Conservation (phyloP, 768 basidiomycete genomes). For the Boletus subcaerulescens region DNA sequence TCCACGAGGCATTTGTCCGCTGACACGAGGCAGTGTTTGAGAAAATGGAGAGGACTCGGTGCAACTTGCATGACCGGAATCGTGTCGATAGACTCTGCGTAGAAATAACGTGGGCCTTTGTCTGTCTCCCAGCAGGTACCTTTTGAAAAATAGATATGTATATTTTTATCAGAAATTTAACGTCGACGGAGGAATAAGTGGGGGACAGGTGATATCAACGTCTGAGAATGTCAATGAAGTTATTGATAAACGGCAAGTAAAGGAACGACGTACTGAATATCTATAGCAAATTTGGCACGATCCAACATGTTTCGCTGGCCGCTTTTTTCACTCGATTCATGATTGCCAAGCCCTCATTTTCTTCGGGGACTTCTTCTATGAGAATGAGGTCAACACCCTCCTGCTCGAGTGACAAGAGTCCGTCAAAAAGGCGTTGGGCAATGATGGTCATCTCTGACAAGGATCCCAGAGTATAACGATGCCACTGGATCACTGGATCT, state of each 20-base stretch:
- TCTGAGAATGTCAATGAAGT: not conserved
- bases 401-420: slow-evolving; percentile 74
- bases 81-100: not conserved
- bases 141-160: not conserved
- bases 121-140: not conserved
- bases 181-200: not conserved
- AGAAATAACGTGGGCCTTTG: not conserved
- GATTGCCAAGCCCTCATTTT: slow-evolving; percentile 82
- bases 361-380: slow-evolving; percentile 80
- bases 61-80: not conserved
- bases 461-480: slow-evolving; percentile 49
- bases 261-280: slow-evolving; percentile 13
- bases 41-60: not conserved
- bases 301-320: slow-evolving; percentile 54
- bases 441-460: slow-evolving; percentile 58
- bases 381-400: slow-evolving; percentile 78
- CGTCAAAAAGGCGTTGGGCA: slow-evolving; percentile 85
- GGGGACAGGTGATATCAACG: not conserved
- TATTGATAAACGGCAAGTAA: not conserved
- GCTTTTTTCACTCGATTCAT: slow-evolving; percentile 96
- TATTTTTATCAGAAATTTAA: not conserved
- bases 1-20: not conserved
- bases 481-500: slow-evolving; percentile 49
- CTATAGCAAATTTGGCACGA: slow-evolving; percentile 17
- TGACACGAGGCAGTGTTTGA: slow-evolving; percentile 7